Evolutionary conservation across 2,329 filamentous ascomycete genomes (phyloP).

Genomic region (Pseudogymnoascus pannorum): DNA sequence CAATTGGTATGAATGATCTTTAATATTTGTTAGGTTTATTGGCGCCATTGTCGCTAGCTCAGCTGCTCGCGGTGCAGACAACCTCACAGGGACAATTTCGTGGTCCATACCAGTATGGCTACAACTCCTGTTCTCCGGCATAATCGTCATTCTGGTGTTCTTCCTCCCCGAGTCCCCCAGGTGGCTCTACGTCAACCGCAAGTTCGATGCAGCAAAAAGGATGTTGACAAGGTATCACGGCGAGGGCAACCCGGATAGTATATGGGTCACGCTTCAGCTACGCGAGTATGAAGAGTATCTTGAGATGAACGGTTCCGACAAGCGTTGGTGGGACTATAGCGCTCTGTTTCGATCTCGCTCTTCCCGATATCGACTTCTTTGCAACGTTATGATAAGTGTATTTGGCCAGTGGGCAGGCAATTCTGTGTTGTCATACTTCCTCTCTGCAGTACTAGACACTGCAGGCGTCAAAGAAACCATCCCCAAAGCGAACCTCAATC

Average conservation of each 20-base stretch:
- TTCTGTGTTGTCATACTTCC: conserved; percentile 44
- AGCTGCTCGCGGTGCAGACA: conserved; percentile 44
- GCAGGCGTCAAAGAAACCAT: conserved; percentile 43
- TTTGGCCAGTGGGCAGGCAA: conserved; percentile 46
- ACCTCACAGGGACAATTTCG: conserved; percentile 31
- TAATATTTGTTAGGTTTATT: conserved; percentile 38
- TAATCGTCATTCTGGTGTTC: conserved; percentile 38
- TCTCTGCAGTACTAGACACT: conserved; percentile 43
- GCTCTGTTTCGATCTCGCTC: conserved; percentile 44
- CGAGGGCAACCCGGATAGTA: conserved; percentile 41
- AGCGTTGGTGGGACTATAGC: conserved; percentile 49
- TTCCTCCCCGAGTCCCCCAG: conserved; percentile 42
- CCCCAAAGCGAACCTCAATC: conserved; percentile 44
- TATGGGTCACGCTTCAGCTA: conserved; percentile 44
- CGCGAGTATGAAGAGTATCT: conserved; percentile 42
- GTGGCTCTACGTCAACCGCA: conserved; percentile 36
- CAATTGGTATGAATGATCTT: not conserved
- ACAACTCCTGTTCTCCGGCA: conserved; percentile 43
- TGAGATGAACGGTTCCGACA: conserved; percentile 43
- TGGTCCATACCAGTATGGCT: conserved; percentile 46
- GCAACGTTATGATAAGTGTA: conserved; percentile 43
- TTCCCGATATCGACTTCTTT: conserved; percentile 42
- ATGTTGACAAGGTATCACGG: conserved; percentile 45
- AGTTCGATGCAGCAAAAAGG: conserved; percentile 30
- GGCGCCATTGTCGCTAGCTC: conserved; percentile 49